Conservation (phyloP, 306 rosid species). For the Citrullus mucosospermus region DNA sequence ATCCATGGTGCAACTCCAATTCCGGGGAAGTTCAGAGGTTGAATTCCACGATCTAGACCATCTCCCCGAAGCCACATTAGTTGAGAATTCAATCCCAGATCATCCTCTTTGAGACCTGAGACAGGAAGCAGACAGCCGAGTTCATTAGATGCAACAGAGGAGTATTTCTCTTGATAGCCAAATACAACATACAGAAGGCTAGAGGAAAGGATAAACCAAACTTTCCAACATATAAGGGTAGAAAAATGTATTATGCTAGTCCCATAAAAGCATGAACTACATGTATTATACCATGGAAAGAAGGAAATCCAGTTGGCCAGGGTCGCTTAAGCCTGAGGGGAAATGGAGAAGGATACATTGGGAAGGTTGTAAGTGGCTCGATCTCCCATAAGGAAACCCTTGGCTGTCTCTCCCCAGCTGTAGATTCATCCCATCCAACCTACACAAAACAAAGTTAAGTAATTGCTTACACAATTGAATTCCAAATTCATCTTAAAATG, state of each 20-base stretch:
- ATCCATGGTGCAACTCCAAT: slow-evolving; percentile 79
- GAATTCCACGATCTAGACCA: slow-evolving; percentile 63
- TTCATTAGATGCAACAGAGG: background rate
- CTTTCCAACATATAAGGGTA: background rate
- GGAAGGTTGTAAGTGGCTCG: slow-evolving; percentile 94
- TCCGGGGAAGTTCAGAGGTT: slow-evolving; percentile 66
- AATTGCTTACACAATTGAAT: background rate
- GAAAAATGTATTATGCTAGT: background rate
- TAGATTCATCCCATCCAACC: slow-evolving; percentile 99
- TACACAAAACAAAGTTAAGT: slow-evolving; percentile 19
- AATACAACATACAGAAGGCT: background rate
- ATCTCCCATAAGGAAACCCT: slow-evolving; percentile 96
- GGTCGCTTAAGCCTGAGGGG: slow-evolving; percentile 91
- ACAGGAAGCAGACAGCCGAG: slow-evolving; percentile 4
- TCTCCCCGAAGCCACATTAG: slow-evolving; percentile 76
- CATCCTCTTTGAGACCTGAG: slow-evolving; percentile 80
- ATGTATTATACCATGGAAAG: slow-evolving; percentile 56
- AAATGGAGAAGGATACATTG: slow-evolving; percentile 92
- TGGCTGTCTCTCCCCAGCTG: slow-evolving; percentile 97
- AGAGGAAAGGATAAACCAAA: background rate
- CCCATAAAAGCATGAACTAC: background rate
- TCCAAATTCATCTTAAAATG: background rate
- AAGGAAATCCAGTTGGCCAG: slow-evolving; percentile 83
- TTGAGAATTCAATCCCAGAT: slow-evolving; percentile 62
- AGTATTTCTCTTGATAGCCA: background rate